These are phyloP conservation scores for Colletotrichum siamense DNA, from an alignment of 2,329 filamentous ascomycete genomes.

Conservation along the genomic window DNA sequence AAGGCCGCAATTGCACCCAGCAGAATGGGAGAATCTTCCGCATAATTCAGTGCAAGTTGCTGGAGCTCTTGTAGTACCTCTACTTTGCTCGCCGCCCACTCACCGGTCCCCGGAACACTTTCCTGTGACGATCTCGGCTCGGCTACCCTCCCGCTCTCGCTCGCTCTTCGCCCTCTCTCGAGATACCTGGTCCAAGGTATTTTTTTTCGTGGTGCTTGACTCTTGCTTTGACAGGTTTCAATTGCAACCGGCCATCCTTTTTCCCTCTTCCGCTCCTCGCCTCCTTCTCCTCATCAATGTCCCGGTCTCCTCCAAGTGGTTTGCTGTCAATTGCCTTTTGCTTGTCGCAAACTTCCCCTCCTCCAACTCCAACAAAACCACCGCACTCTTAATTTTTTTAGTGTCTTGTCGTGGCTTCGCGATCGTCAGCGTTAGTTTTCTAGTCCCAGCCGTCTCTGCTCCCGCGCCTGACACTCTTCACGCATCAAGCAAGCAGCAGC, in stretches of 20 bases:
- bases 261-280: not conserved
- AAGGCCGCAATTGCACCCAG: not conserved
- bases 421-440: constrained; percentile 12
- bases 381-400: not conserved
- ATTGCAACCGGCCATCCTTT: constrained; percentile 15
- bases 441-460: not conserved
- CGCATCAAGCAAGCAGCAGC: not conserved
- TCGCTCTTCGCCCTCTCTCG: not conserved
- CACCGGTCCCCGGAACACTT: constrained; percentile 7
- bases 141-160: constrained; percentile 11
- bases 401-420: constrained; percentile 11
- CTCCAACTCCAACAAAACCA: not conserved
- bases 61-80: constrained; percentile 5
- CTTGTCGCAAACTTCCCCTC: not conserved
- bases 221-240: constrained; percentile 8
- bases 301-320: not conserved
- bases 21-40: not conserved
- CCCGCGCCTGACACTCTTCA: not conserved
- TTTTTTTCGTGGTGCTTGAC: constrained; percentile 3
- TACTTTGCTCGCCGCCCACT: not conserved
- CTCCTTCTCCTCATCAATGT: not conserved
- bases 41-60: not conserved
- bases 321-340: not conserved
- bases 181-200: not conserved
- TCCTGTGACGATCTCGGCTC: constrained; percentile 21